Percentiles rank a stretch among this genome's conserved stretches.
Evolutionary conservation across 371 early-diverging fungal species (phyloP).

Genomic region (Syncephalastrum monosporum): DNA sequence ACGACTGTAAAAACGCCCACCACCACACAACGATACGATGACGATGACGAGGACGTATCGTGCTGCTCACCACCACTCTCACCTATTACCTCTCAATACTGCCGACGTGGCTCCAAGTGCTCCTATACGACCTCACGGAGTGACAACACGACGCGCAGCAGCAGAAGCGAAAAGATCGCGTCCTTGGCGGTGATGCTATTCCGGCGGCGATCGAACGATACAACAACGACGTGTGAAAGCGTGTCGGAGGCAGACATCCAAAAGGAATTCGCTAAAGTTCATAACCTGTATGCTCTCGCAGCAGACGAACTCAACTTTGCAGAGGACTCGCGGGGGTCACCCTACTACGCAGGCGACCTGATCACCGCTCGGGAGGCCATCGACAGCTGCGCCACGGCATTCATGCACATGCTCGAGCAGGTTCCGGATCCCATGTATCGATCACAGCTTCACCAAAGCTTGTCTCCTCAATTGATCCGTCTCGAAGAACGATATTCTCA

Average conservation of each 20-base stretch:
- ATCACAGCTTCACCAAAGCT: conserved; percentile 24
- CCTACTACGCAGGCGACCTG: conserved; percentile 39
- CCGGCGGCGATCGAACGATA: conserved; percentile 14
- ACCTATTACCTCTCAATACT: too few relatives aligned
- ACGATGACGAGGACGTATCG: too few relatives aligned
- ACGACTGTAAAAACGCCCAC: too few relatives aligned
- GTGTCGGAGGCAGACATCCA: conserved; percentile 6
- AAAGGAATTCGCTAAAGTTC: conserved; percentile 8
- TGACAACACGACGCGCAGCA: too few relatives aligned
- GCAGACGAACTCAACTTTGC: conserved; percentile 30
- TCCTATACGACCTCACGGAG: too few relatives aligned
- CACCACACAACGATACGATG: too few relatives aligned
- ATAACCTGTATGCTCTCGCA: conserved; percentile 12
- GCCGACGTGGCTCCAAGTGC: too few relatives aligned
- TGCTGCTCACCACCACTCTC: too few relatives aligned
- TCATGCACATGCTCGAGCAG: conserved; percentile 24
- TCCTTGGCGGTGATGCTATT: conserved; percentile 2
- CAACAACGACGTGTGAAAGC: neutral
- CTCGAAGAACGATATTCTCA: conserved; percentile 26
- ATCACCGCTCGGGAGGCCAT: conserved; percentile 37
- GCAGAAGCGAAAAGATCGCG: too few relatives aligned
- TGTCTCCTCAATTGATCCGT: conserved; percentile 25
- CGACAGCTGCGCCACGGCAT: conserved; percentile 26
- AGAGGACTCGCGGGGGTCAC: conserved; percentile 36
- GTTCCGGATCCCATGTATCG: conserved; percentile 12